phyloP scores from a whole-genome alignment of 768 basidiomycete genomes.

The Lepiota venenata region DNA sequence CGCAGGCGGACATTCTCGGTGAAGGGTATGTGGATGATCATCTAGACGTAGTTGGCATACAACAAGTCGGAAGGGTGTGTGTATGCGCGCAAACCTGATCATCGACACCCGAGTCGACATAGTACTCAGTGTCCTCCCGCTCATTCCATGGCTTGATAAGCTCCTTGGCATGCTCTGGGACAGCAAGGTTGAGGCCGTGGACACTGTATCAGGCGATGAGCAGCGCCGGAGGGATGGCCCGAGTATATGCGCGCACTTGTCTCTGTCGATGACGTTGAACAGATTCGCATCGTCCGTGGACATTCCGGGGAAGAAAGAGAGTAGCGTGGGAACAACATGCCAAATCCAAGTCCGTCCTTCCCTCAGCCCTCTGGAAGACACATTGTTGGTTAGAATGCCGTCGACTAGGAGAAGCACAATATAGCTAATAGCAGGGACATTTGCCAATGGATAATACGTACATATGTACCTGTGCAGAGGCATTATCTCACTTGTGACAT shows the following conservation, averaged over 20 bases:
- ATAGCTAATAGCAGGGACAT: no score
- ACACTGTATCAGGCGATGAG: constrained; percentile 47
- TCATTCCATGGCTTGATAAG: constrained; percentile 83
- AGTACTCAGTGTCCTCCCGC: constrained; percentile 62
- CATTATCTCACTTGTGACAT: no score
- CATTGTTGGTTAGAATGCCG: no score
- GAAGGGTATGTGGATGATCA: constrained; percentile 83
- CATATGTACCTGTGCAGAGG: no score
- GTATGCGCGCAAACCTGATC: constrained; percentile 58
- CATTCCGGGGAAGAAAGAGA: background rate
- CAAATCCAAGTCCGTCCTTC: background rate
- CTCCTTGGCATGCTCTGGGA: constrained; percentile 77
- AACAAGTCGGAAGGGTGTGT: background rate
- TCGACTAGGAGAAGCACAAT: no score
- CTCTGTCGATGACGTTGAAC: constrained; percentile 57
- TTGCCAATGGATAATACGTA: no score
- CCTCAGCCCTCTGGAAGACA: no score
- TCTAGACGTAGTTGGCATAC: constrained; percentile 34
- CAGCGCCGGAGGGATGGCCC: background rate
- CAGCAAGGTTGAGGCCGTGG: constrained; percentile 72
- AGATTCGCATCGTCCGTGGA: constrained; percentile 46
- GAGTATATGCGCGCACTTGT: constrained; percentile 48
- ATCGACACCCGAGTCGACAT: constrained; percentile 77
- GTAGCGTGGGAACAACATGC: background rate
- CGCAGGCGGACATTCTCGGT: constrained; percentile 71